A percentile compares a stretch with the other conserved stretches of the same genome.
These are phyloP conservation scores for Mortierella claussenii DNA, from an alignment of 192 early-diverging fungal genomes.

Conservation along the genomic window DNA sequence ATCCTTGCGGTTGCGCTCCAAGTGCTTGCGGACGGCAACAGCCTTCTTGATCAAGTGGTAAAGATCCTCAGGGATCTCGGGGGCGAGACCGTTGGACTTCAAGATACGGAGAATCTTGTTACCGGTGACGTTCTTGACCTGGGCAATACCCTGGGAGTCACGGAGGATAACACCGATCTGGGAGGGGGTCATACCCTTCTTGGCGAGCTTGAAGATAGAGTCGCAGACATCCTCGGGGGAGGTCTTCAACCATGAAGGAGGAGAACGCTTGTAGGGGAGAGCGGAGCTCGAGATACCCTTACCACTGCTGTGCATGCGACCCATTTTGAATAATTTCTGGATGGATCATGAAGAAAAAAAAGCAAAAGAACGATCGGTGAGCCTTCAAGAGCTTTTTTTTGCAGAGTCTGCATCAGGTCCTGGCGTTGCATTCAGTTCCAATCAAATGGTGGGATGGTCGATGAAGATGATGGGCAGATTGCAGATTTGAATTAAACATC, in stretches of 20 bases:
- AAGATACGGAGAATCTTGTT: conserved; percentile 99
- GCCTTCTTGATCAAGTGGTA: conserved; percentile 99
- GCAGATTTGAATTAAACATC: no score
- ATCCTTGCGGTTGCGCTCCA: conserved; percentile 99
- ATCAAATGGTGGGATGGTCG: background rate
- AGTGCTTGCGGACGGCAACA: conserved; percentile 97
- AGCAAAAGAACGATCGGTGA: background rate
- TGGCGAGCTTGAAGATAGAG: conserved; percentile 98
- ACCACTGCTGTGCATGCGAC: conserved; percentile 97
- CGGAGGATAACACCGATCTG: conserved; percentile 98
- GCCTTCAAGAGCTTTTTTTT: no score
- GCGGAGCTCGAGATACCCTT: conserved; percentile 94
- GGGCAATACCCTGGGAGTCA: conserved; percentile 97
- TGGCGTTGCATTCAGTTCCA: background rate
- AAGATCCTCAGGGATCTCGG: conserved; percentile 98
- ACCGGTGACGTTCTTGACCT: conserved; percentile 96
- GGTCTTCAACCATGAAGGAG: conserved; percentile 98
- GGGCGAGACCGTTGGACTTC: conserved; percentile 94
- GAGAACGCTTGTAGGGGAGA: conserved; percentile 96
- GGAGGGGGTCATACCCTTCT: conserved; percentile 98
- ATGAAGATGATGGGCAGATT: no score
- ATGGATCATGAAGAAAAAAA: conserved; percentile 11
- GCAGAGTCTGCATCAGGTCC: no score
- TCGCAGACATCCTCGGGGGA: conserved; percentile 97
- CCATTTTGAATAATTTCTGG: conserved; percentile 71